Evolutionary conservation across 2,329 filamentous ascomycete species (phyloP), one percentile per base, ranked within the genome.

Genomic region (Aureobasidium subglaciale): DNA sequence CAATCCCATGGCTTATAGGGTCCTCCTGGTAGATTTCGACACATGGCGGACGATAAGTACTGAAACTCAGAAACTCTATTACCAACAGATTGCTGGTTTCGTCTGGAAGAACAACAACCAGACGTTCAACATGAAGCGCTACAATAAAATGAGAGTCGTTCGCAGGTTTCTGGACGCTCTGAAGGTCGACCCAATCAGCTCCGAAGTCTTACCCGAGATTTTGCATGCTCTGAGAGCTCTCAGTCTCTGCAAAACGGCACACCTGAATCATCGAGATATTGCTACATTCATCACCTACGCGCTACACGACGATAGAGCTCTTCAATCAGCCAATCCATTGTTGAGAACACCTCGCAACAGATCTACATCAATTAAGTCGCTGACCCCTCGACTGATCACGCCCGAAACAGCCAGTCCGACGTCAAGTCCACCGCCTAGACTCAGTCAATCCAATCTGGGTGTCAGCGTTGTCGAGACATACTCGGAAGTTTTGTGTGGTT

Each of bases 211-310:
- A 52, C 82, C 82, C 0, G 81, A 87, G 56, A 95, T 96, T 62
- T 80, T 95, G 64, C 76, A 80, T 27, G 86, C 92, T 0, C 87
- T 99, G 60, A 86, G 85, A 64, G 84, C 84, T 11, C 78, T 99
- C 4, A 81, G 96, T 27, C 85, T 85, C 60, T 88, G 85, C 60
- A 92, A 88, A 63, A 82, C 91, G 62, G 91, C 87, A 50, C 85
- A 88, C 15, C 90, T 96, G 67, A 85, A 92, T 24, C 85, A 96
- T 66, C 84, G 92, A 32, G 89, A 90, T 2, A 74, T 99, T 40
- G 89, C 93, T 2, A 78, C 97, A 20, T 97, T 95, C 66, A 87
- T 99, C 60, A 96, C 92, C 0, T 99, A 93, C 68, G 86, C 90
- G 5, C 82, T 96, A 59, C 90, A 96, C 66, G 81, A 83, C 53